These are phyloP conservation scores for Dendryphion nanum DNA, from an alignment of 2,329 filamentous ascomycete genomes.

Conservation along the genomic window DNA sequence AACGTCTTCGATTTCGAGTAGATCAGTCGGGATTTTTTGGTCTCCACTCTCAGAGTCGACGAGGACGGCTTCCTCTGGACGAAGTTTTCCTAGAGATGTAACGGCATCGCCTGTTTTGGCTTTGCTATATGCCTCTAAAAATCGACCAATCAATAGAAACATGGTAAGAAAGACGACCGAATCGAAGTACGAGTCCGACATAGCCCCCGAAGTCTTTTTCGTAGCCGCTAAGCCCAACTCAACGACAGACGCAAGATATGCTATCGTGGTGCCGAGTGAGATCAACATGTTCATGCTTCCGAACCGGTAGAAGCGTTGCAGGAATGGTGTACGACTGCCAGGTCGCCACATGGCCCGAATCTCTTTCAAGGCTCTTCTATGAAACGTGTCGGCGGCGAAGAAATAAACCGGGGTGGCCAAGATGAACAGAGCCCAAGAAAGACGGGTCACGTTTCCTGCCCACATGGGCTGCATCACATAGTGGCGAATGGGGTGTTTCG, in stretches of 20 bases:
- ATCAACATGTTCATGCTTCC: conserved; percentile 97
- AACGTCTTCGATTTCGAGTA: conserved; percentile 55
- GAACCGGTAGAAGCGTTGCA: conserved; percentile 83
- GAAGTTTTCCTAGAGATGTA: conserved; percentile 71
- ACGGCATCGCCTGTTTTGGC: conserved; percentile 86
- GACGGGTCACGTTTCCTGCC: conserved; percentile 67
- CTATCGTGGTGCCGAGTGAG: conserved; percentile 82
- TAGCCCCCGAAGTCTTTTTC: conserved; percentile 31
- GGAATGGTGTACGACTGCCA: conserved; percentile 68
- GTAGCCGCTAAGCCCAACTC: conserved; percentile 64
- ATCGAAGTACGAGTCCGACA: conserved; percentile 70
- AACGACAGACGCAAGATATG: conserved; percentile 78
- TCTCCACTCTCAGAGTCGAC: conserved; percentile 49
- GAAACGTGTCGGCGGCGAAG: conserved; percentile 82
- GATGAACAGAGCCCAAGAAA: conserved; percentile 77
- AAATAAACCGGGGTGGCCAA: conserved; percentile 86
- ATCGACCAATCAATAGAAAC: conserved; percentile 73
- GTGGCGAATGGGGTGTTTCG: conserved; percentile 55
- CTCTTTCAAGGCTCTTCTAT: conserved; percentile 75
- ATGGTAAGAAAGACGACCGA: conserved; percentile 89
- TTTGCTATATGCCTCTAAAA: conserved; percentile 88
- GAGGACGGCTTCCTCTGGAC: conserved; percentile 73
- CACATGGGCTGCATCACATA: conserved; percentile 71
- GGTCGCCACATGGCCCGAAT: conserved; percentile 73
- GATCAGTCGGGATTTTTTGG: conserved; percentile 59